A percentile compares a stretch with the other conserved stretches of the same genome.
phyloP scores from a whole-genome alignment of 371 early-diverging fungal genomes.

The Globomyces sp. region DNA sequence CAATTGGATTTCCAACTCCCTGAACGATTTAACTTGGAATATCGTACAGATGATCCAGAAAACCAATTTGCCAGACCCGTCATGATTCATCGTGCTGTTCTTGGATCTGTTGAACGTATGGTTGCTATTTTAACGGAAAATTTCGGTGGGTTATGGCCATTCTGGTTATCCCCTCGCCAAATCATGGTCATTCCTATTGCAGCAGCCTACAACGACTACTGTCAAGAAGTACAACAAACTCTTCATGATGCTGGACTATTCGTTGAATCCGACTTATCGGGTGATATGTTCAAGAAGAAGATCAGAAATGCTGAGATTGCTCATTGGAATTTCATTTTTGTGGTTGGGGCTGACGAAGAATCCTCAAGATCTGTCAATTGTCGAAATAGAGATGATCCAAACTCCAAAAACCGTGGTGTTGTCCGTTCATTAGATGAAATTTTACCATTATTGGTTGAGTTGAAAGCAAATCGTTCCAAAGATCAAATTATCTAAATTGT shows the following conservation, averaged over 20 bases:
- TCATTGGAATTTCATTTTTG: constrained; percentile 84
- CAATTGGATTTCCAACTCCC: constrained; percentile 99
- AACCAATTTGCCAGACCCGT: constrained; percentile 81
- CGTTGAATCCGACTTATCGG: constrained; percentile 85
- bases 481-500: constrained; percentile 6
- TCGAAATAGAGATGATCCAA: constrained; percentile 53
- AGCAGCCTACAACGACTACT: constrained; percentile 35
- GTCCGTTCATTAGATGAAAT: constrained; percentile 53
- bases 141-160: constrained; percentile 96
- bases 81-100: constrained; percentile 98
- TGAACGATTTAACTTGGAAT: constrained; percentile 87
- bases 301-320: constrained; percentile 83
- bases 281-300: constrained; percentile 94
- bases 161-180: constrained; percentile 99
- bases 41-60: constrained; percentile 59
- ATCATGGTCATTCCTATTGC: constrained; percentile 79
- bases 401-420: constrained; percentile 34
- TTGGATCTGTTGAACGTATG: constrained; percentile 98
- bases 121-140: constrained; percentile 97
- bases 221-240: constrained; percentile 46
- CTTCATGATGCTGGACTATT: constrained; percentile 74
- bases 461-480: constrained; percentile 33
- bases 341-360: constrained; percentile 95
- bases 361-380: constrained; percentile 84
- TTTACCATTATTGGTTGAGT: constrained; percentile 54